Evolutionary conservation across 2,329 filamentous ascomycete genomes (phyloP).

Genomic region (Stemphylium vesicarium): DNA sequence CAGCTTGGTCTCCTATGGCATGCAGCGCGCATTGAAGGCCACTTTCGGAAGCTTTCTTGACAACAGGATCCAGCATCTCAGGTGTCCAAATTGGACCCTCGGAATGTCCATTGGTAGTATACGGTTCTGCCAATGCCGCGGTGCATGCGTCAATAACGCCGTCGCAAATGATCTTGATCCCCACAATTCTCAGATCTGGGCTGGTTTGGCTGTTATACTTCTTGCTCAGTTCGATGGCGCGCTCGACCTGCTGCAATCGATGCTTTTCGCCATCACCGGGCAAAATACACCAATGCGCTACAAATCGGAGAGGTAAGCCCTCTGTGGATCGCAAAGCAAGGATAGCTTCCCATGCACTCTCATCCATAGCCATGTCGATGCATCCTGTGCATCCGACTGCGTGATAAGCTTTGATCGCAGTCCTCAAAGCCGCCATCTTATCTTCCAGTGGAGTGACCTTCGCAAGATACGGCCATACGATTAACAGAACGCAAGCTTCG

Average conservation of each 20-base stretch:
- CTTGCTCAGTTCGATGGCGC: constrained; percentile 56
- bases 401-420: constrained; percentile 58
- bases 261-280: constrained; percentile 55
- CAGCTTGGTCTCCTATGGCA: constrained; percentile 68
- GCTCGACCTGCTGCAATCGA: constrained; percentile 58
- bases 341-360: constrained; percentile 61
- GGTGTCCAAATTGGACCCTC: constrained; percentile 63
- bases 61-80: constrained; percentile 60
- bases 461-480: constrained; percentile 63
- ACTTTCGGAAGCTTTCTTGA: constrained; percentile 60
- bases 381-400: constrained; percentile 61
- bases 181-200: constrained; percentile 61
- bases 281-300: constrained; percentile 63
- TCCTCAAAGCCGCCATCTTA: constrained; percentile 54
- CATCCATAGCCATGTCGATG: constrained; percentile 67
- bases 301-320: constrained; percentile 57
- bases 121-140: constrained; percentile 65
- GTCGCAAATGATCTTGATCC: constrained; percentile 70
- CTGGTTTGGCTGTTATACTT: constrained; percentile 54
- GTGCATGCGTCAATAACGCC: constrained; percentile 71
- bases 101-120: constrained; percentile 55
- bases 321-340: constrained; percentile 46
- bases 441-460: constrained; percentile 57
- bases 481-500: constrained; percentile 61
- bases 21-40: constrained; percentile 68